Evolutionary conservation across 129 eudicot genomes (phyloP), one percentile per base, ranked within the genome.

Genomic region (Saposhnikovia divaricata): DNA sequence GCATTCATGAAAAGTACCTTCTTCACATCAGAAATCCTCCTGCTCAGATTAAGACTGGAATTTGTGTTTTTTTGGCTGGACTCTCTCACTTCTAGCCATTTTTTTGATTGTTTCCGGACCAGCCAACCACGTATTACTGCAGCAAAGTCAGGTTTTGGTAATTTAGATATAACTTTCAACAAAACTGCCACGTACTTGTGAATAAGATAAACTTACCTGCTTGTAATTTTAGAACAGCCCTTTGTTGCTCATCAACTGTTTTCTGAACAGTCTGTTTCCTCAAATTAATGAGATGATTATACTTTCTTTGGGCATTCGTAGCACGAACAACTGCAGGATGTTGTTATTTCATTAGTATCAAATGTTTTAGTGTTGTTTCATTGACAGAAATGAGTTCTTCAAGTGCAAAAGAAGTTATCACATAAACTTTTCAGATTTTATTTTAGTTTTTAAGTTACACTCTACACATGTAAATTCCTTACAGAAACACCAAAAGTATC

Each of bases 101-200:
- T 84, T 68, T 66, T 76, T 59, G 81, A 80, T 47, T 86, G 77
- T 86, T 80, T 90, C 47, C 93, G 88, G 48, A 89, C 90, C 91
- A 92, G 89, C 95, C 97, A 96, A 44, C 98, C 96, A 80, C 99
- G 99, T 78, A 88, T 84, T 63, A 81, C 99, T 92, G 92, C 77
- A 79, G 77, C 18, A 83, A 79, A 79, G 42, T 68, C 42, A 34
- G 21, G 43, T 68, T 13, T 68, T n/a, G 31, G 69, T 13, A n/a
- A 25, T 61, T 9, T 61, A 25, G 9, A n/a, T 40, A 53, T 55
- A 13, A 6, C 45, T 15, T 51, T 40, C 40, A 70, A 37, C 34
- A 69, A 50, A 31, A 39, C 65, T 75, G 55, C 47, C 23, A 55
- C 42, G 43, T 28, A 78, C 61, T 18, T 21, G 61, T 46, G 23